Evolutionary conservation across 2,329 filamentous ascomycete species (phyloP), one percentile per base, ranked within the genome.

Genomic region (Exutisphaerella laricina): DNA sequence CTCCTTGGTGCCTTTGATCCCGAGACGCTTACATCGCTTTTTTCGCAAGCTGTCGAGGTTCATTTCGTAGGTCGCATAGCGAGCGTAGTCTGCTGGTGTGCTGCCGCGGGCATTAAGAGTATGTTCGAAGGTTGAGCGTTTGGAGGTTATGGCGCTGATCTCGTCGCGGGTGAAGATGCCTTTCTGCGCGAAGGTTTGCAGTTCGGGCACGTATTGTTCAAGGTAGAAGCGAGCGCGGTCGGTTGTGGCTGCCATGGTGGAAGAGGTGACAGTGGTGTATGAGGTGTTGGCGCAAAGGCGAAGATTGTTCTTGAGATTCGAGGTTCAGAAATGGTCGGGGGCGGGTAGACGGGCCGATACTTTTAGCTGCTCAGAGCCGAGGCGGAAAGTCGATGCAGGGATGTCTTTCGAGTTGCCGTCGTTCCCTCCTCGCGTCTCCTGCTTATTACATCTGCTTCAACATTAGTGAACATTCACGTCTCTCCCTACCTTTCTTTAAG

Each of bases 151-250:
- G 33, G 84, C 83, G 49, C 80, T 78, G 62, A 98, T 95, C 66
- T 98, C 90, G 54, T 94, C 85, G 81, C 92, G 57, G 16, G 77
- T 79, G 69, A 98, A 98, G 56, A 98, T 85, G 57, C 87, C 83
- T 66, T 95, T 96, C 53, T 86, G 79, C 67, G 94, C 85, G 66
- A 88, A 94, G 59, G 95, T 88, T 50, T 88, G 87, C 44, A 98
- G 77, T 66, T 97, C 89, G 12, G 89, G 88, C 31, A 96, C 86
- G 2, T 85, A 84, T 56, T 90, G 84, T 71, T 98, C 92, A 52
- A 97, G 78, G 67, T 86, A 96, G 69, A 90, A 97, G 45, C 90
- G 86, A 43, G 90, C 92, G 69, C 96, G 97, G 61, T 97, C 92
- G 51, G 85, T 84, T 45, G 92, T 83, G 30, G 80, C 84, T 1